phyloP scores from a whole-genome alignment of 73 alveolate species.

The Paramecium bursaria region DNA sequence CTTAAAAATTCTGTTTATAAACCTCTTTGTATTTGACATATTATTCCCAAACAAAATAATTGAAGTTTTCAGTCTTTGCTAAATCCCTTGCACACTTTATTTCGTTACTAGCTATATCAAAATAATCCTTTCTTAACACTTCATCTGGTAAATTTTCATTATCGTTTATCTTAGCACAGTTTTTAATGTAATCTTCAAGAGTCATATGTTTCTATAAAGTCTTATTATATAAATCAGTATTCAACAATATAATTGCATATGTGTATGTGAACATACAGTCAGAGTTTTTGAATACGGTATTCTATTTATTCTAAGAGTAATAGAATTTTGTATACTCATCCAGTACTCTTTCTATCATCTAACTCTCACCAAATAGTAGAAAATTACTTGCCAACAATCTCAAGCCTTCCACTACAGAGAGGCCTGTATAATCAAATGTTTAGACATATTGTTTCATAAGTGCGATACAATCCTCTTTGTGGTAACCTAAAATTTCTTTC shows the following conservation, averaged over 20 bases:
- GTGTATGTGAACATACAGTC: conserved; percentile 41
- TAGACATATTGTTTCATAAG: conserved; percentile 15
- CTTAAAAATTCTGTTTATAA: neutral
- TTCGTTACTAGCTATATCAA: neutral
- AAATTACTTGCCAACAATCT: conserved; percentile 35
- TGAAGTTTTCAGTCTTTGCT: neutral
- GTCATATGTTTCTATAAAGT: conserved; percentile 51
- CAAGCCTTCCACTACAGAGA: conserved; percentile 24
- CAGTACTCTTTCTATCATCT: conserved; percentile 55
- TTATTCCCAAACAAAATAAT: conserved; percentile 57
- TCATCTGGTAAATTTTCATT: conserved; percentile 23
- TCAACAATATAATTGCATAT: conserved; percentile 19
- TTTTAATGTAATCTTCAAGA: conserved; percentile 37
- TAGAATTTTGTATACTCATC: conserved; percentile 10
- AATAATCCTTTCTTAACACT: neutral
- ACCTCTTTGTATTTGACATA: neutral
- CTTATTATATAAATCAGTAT: conserved; percentile 56
- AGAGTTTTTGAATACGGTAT: conserved; percentile 9
- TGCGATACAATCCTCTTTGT: conserved; percentile 22
- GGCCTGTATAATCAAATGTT: conserved; percentile 21
- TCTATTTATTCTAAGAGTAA: conserved; percentile 30
- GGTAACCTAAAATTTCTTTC: conserved; percentile 60
- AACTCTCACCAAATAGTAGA: conserved; percentile 53
- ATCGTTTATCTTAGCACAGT: conserved; percentile 3
- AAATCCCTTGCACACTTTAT: conserved; percentile 27